phyloP scores from a whole-genome alignment of 352 stramenopile species.

The Globisporangium iwayamae region DNA sequence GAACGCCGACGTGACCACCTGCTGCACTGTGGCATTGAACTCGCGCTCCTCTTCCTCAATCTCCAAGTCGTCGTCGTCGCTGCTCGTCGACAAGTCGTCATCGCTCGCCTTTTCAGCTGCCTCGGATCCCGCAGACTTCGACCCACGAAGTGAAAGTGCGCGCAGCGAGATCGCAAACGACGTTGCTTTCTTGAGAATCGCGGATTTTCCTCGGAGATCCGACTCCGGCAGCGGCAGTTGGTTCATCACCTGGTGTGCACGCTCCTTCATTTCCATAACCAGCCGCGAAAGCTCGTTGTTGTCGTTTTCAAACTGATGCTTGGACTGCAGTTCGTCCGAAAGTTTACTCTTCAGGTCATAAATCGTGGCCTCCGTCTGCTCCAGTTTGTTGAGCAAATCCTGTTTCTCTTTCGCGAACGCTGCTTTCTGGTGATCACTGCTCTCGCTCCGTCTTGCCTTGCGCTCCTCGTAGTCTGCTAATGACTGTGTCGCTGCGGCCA shows the following conservation, averaged over 20 bases:
- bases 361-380: slow-evolving; percentile 31
- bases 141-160: slow-evolving; percentile 10
- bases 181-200: slow-evolving; percentile 18
- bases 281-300: slow-evolving; percentile 50
- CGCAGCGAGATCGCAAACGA: slow-evolving; percentile 47
- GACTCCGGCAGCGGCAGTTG: background rate
- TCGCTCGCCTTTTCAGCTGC: slow-evolving; percentile 11
- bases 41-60: slow-evolving; percentile 42
- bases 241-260: slow-evolving; percentile 26
- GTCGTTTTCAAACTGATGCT: slow-evolving; percentile 45
- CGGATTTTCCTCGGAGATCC: background rate
- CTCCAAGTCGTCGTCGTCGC: slow-evolving; percentile 36
- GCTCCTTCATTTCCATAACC: slow-evolving; percentile 45
- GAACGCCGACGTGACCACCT: slow-evolving; percentile 52
- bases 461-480: slow-evolving; percentile 25
- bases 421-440: slow-evolving; percentile 22
- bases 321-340: slow-evolving; percentile 18
- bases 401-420: slow-evolving; percentile 30
- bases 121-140: background rate
- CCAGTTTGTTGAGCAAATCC: slow-evolving; percentile 36
- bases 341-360: slow-evolving; percentile 24
- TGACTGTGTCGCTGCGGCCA: slow-evolving; percentile 20
- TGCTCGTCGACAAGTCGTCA: slow-evolving; percentile 53
- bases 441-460: slow-evolving; percentile 16
- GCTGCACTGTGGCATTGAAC: slow-evolving; percentile 41